These are phyloP conservation scores for Neurospora sp. DNA, from an alignment of 495 filamentous ascomycete species.

Conservation along the genomic window DNA sequence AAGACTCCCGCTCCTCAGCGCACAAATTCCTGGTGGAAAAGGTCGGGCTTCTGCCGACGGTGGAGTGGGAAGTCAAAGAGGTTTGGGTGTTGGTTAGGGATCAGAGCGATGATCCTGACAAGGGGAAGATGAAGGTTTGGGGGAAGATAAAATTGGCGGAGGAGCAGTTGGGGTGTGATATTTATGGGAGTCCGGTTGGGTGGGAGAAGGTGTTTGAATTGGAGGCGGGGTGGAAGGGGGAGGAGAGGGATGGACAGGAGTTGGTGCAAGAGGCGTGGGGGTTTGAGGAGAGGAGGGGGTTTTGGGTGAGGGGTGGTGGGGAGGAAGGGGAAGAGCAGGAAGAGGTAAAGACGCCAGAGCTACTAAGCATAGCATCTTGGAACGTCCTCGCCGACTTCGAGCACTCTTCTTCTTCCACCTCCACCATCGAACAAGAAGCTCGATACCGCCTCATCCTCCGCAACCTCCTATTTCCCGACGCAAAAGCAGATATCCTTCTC, in stretches of 20 bases:
- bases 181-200: not conserved
- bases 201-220: conserved; percentile 12
- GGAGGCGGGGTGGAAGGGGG: not conserved
- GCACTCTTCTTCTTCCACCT: conserved; percentile 27
- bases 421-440: conserved; percentile 4
- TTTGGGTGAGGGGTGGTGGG: not conserved
- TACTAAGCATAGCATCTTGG: conserved; percentile 39
- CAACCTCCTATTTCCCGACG: conserved; percentile 28
- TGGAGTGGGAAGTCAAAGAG: conserved; percentile 33
- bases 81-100: conserved; percentile 39
- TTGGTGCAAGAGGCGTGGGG: conserved; percentile 4
- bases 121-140: conserved; percentile 33
- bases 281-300: not conserved
- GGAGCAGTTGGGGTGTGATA: not conserved
- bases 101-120: conserved; percentile 6
- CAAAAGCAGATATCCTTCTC: conserved; percentile 37
- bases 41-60: conserved; percentile 22
- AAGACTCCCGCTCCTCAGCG: conserved; percentile 18
- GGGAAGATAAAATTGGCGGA: conserved; percentile 26
- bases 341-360: conserved; percentile 2
- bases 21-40: conserved; percentile 38
- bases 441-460: conserved; percentile 40
- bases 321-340: conserved; percentile 4
- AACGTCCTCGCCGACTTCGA: conserved; percentile 47
- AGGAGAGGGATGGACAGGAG: not conserved